Evolutionary conservation across 208 protist genomes (phyloP), one percentile per base, ranked within the genome.

Genomic region (Leishmania amazonensis): DNA sequence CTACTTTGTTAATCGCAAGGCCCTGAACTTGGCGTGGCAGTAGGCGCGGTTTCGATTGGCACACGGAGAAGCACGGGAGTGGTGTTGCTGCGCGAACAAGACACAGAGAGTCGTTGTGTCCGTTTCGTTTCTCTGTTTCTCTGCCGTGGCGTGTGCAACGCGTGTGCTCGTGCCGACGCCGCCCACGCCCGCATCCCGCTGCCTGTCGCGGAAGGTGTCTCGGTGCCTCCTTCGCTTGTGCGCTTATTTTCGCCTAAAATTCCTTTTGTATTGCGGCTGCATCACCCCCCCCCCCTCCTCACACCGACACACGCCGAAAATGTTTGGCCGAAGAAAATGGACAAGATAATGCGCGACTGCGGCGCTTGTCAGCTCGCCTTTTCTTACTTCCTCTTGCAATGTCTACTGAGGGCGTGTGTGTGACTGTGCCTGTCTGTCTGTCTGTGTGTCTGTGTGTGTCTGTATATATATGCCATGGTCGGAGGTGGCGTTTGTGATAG

Each of bases 1-100:
- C 28, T 94, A 95, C 79, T 88, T 97, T 72, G 91, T 94, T n/a
- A 89, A 65, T 68, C 89, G 94, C 49, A 95, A 96, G 79, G 80
- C 78, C 2, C 82, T 97, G 51, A 94, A 94, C 49, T 47, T 84
- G 4, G 53, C 89, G 19, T 98, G 95, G 95, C 73, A 84, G 79
- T 98, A 92, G 65, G n/a, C 4, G 31, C 53, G n/a, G 15, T 38
- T 24, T 24, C n/a, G 17, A 54, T 42, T 9, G 3, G 19, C 17
- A 45, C 28, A 21, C 17, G 45, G 45, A 13, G 54, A 35, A 31
- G 70, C 28, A 17, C 35, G 15, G 51, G 51, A 64, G 24, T n/a
- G 53, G 73, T 42, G 51, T 42, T 47, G 53, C 3, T 3, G 73
- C 35, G 31, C 17, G 35, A 28, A 45, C 1, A 45, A 15, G 9